These are phyloP conservation scores for Plasmodium relictum DNA, from an alignment of 169 alveolate species.

Conservation along the genomic window DNA sequence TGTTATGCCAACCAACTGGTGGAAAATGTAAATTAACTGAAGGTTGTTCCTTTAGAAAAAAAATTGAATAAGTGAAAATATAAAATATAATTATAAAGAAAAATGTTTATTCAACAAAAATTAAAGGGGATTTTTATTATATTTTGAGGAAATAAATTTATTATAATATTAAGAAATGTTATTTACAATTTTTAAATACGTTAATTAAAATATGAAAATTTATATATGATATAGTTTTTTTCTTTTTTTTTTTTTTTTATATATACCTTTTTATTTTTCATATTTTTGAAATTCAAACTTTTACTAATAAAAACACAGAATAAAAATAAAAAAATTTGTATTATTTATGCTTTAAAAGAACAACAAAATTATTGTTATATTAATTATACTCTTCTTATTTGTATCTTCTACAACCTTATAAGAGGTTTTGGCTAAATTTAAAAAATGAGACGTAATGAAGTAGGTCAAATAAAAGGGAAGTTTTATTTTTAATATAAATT, in stretches of 20 bases:
- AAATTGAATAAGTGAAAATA: constrained; percentile 84
- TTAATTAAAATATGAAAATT: constrained; percentile 31
- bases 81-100: neutral
- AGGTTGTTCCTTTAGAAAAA: constrained; percentile 96
- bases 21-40: constrained; percentile 96
- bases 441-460: too few species aligned
- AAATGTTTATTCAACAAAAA: neutral
- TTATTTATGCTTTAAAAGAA: neutral
- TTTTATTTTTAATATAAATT: too few species aligned
- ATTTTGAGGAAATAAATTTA: constrained; percentile 13
- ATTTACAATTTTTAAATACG: neutral
- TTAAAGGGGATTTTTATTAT: neutral
- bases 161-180: constrained; percentile 8
- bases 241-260: neutral
- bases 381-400: too few species aligned
- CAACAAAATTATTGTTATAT: too few species aligned
- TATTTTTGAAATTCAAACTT: constrained; percentile 41
- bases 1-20: constrained; percentile 97
- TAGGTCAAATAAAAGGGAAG: too few species aligned
- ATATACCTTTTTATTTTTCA: neutral
- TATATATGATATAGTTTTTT: constrained; percentile 9
- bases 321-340: constrained; percentile 9
- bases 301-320: constrained; percentile 18
- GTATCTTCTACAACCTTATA: too few species aligned
- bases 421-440: too few species aligned